These are phyloP conservation scores for Eimeria maxima DNA, from an alignment of 169 alveolate genomes.

Conservation along the genomic window DNA sequence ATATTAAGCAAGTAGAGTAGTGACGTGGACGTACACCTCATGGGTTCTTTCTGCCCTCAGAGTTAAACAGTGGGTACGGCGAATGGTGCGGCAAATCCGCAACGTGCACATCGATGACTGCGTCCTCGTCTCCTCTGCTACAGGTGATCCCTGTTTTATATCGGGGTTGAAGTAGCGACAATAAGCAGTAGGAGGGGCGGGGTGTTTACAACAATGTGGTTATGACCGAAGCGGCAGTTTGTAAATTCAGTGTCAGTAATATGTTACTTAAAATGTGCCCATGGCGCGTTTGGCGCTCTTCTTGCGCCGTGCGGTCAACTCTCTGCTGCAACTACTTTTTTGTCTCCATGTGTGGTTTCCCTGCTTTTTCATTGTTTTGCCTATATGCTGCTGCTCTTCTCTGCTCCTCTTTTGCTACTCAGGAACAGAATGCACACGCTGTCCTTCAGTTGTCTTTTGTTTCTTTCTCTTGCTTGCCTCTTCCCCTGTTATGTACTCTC, in stretches of 20 bases:
- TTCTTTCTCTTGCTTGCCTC: neutral
- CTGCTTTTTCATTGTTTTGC: no score
- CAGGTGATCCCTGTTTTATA: slow-evolving; percentile 28
- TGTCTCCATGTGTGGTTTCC: neutral
- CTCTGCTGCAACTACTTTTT: neutral
- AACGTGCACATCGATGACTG: slow-evolving; percentile 90
- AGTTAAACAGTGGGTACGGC: slow-evolving; percentile 90
- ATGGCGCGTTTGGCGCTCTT: neutral
- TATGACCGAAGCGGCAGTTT: no score
- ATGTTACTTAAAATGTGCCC: neutral
- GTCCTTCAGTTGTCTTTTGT: neutral
- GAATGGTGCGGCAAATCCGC: slow-evolving; percentile 91
- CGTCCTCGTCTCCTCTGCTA: slow-evolving; percentile 78
- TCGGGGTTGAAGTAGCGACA: neutral
- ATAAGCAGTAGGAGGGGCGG: no score
- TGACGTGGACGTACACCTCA: neutral
- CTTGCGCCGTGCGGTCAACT: no score
- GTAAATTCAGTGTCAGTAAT: no score
- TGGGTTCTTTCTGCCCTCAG: slow-evolving; percentile 19
- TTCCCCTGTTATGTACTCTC: neutral
- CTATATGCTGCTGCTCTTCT: no score
- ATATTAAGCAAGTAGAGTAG: neutral
- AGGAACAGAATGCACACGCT: no score
- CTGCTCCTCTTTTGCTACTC: no score
- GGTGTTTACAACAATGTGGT: no score